Percentiles rank a stretch among this genome's conserved stretches.
phyloP scores from a whole-genome alignment of 2,329 filamentous ascomycete genomes.

The Zymoseptoria pseudotritici region DNA sequence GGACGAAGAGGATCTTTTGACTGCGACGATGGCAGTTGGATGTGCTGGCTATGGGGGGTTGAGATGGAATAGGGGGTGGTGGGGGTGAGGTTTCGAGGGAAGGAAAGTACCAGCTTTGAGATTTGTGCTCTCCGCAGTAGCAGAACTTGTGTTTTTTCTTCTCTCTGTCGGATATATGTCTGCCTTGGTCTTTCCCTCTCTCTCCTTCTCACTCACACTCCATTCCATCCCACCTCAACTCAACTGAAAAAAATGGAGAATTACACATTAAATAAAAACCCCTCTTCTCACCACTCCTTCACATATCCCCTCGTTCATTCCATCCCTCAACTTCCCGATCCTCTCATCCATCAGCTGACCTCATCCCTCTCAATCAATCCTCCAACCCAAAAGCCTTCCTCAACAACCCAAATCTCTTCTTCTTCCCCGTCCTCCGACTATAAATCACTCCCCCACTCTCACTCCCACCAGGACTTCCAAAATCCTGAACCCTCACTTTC shows the following conservation, averaged over 20 bases:
- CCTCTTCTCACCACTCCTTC: neutral
- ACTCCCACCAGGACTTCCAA: slow-evolving; percentile 10
- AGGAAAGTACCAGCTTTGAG: no score
- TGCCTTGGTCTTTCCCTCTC: neutral
- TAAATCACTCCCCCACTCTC: slow-evolving; percentile 24
- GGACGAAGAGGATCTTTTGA: slow-evolving; percentile 16
- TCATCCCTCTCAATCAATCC: slow-evolving; percentile 34
- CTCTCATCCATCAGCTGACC: neutral
- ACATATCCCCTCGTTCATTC: neutral
- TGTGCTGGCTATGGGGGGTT: neutral
- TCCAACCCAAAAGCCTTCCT: slow-evolving; percentile 58
- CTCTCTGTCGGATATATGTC: neutral
- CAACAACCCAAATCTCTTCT: slow-evolving; percentile 62
- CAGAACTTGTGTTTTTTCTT: no score
- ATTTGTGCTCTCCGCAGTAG: no score
- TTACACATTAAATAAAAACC: neutral
- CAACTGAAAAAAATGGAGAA: neutral
- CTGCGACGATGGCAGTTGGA: neutral
- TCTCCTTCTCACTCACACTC: neutral
- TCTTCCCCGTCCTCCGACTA: slow-evolving; percentile 36
- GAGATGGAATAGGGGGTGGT: no score
- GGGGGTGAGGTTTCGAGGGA: no score
- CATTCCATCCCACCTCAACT: neutral
- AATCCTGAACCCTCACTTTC: slow-evolving; percentile 10
- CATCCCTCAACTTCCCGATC: no score